These are phyloP conservation scores for Teunomyces gatunensis DNA, from an alignment of 805 yeast genomes.

Conservation along the genomic window DNA sequence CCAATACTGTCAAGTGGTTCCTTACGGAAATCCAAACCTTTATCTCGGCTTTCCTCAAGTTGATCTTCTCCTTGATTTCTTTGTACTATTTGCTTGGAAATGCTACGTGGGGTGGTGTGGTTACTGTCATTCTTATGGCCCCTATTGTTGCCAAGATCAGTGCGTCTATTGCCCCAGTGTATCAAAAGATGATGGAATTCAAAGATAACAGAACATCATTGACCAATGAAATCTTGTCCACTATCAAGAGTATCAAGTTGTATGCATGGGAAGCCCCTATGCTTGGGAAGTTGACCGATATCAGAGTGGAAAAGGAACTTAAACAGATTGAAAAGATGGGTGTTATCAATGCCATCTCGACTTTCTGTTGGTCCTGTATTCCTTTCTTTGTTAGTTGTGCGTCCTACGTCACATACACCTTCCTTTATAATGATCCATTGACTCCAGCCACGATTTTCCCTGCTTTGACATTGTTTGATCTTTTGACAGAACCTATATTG, in stretches of 20 bases:
- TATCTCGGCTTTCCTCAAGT: conserved; percentile 22
- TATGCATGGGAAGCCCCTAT: conserved; percentile 44
- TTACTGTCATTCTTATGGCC: conserved; percentile 28
- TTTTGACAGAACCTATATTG: conserved; percentile 34
- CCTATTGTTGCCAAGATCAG: conserved; percentile 30
- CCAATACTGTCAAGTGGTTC: conserved; percentile 14
- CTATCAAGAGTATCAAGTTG: conserved; percentile 38
- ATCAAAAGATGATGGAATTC: conserved; percentile 28
- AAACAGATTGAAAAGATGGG: conserved; percentile 27
- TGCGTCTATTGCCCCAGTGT: conserved; percentile 22
- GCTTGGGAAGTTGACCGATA: conserved; percentile 27
- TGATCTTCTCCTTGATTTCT: conserved; percentile 26
- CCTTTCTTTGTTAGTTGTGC: conserved; percentile 38
- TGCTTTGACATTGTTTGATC: conserved; percentile 36
- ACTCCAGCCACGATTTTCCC: conserved; percentile 41
- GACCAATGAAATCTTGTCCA: conserved; percentile 36
- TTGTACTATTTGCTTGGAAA: conserved; percentile 33
- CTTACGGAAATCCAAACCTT: conserved; percentile 17
- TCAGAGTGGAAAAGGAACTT: conserved; percentile 38
- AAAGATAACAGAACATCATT: conserved; percentile 38
- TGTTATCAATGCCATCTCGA: conserved; percentile 28
- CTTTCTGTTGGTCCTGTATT: conserved; percentile 37
- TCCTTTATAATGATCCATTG: conserved; percentile 21
- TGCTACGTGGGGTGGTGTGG: conserved; percentile 37
- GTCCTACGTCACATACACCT: conserved; percentile 27